Conservation (phyloP, 1,139 yeast genomes). For the Geotrichum macrosporum region DNA sequence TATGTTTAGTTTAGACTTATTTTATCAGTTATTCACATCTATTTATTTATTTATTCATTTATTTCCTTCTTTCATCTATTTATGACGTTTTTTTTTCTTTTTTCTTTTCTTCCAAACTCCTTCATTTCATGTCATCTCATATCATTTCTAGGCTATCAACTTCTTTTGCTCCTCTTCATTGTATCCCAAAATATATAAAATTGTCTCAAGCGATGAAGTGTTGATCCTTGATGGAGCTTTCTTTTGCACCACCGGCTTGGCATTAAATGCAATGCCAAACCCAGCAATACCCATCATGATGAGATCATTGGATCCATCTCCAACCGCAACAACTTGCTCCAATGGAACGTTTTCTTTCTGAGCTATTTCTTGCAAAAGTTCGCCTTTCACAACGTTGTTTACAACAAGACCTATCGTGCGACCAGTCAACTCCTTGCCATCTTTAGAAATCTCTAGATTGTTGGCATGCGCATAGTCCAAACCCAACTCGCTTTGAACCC, state of each 20-base stretch:
- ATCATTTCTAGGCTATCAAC: constrained; percentile 4
- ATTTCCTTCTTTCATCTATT: too few relatives aligned
- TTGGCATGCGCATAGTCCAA: constrained; percentile 91
- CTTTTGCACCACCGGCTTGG: constrained; percentile 83
- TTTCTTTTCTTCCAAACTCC: too few relatives aligned
- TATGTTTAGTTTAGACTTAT: too few relatives aligned
- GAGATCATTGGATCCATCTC: constrained; percentile 96
- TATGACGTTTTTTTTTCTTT: too few relatives aligned
- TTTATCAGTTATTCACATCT: too few relatives aligned
- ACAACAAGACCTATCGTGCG: constrained; percentile 69
- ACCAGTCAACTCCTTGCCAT: constrained; percentile 47
- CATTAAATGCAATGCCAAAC: constrained; percentile 95
- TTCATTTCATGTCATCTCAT: too few relatives aligned
- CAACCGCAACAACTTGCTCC: constrained; percentile 66
- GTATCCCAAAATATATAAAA: constrained; percentile 77
- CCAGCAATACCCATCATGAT: constrained; percentile 92
- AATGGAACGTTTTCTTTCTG: constrained; percentile 55
- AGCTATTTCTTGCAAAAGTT: constrained; percentile 65
- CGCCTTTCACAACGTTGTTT: constrained; percentile 80
- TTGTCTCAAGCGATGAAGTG: constrained; percentile 61
- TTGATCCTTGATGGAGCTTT: constrained; percentile 80
- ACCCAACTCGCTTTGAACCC: constrained; percentile 61
- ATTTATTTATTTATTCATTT: constrained; percentile 21
- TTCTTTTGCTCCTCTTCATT: constrained; percentile 47
- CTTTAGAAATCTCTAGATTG: constrained; percentile 46